Base-by-base conservation (phyloP, 2,329 filamentous ascomycete genomes). In the Pseudogymnoascus sp. region DNA sequence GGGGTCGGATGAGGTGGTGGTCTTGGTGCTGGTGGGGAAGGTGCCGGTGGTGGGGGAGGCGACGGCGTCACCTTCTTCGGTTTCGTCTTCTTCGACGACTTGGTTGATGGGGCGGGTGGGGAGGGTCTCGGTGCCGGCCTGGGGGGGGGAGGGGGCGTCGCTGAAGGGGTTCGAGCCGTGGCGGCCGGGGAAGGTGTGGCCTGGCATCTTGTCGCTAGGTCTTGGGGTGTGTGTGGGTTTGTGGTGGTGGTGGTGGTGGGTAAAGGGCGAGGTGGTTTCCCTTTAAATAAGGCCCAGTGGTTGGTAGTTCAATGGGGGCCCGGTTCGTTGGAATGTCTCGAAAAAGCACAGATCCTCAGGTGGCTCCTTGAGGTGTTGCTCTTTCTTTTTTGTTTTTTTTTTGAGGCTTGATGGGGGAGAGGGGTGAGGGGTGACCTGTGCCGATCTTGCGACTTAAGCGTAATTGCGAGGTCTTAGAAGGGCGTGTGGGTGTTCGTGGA, bases 11-110 rank as follows among this genome's bases (percentile, higher is more conserved):
- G 10, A 4, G 36, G 28, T 25, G 23, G 23, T 25, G 23, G 34
- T 37, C 13, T 37, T 83, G 60, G 76, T 75, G 62, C 78, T 73
- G 62, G 80, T 73, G 62, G 80, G 82, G 71, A 88, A 88, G 64
- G 76, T 83, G 34, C 84, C 76, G 63, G 85, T 82, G 66, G 90
- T 92, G 66, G 91, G 90, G 63, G 90, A 93, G 68, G 86, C 86
- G 73, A 93, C 82, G 67, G 80, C 81, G 73, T 93, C 90, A 75
- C 93, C 90, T 62, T 96, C 92, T 66, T 83, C n/a, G n/a, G n/a
- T n/a, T n/a, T n/a, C n/a, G n/a, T n/a, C 92, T 65, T 83, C 79
- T 65, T 75, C 73, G 62, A 68, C 65, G 25, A 73, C 71, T 51
- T 73, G 73, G 28, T 69, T 67, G 65, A 93, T 86, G 67, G 90